Percentiles rank a stretch among this genome's conserved stretches.
Conservation (phyloP, 1,284 basidiomycete genomes). For the Somion occarium region DNA sequence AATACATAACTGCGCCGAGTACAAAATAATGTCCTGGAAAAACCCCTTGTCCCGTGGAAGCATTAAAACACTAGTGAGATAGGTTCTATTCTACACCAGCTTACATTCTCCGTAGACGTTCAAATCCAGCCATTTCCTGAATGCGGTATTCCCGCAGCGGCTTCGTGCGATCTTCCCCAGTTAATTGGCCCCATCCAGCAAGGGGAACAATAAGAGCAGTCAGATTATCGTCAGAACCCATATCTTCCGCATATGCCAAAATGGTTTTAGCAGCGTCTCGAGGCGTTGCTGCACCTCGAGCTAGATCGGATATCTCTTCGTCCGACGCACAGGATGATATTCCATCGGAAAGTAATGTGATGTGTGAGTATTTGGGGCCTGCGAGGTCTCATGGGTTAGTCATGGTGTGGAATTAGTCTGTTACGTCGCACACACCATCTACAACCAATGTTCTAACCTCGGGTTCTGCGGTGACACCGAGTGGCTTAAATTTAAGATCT, state of each 20-base stretch:
- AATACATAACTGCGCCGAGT: not conserved
- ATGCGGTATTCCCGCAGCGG: constrained; percentile 78
- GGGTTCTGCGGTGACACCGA: constrained; percentile 93
- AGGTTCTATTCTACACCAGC: no score
- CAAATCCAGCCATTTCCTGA: constrained; percentile 67
- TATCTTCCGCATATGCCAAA: constrained; percentile 84
- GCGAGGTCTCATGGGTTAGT: not conserved
- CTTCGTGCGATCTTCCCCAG: constrained; percentile 77
- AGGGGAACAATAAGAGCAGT: constrained; percentile 93
- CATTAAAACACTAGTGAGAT: no score
- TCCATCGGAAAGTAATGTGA: constrained; percentile 86
- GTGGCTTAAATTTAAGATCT: constrained; percentile 85
- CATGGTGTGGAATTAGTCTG: not conserved
- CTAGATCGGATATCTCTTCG: constrained; percentile 92
- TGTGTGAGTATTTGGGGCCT: constrained; percentile 77
- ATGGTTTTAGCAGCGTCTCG: constrained; percentile 80
- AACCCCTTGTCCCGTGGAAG: no score
- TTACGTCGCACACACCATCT: constrained; percentile 54
- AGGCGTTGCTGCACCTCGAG: constrained; percentile 68
- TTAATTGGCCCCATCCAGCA: constrained; percentile 84
- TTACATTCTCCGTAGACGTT: constrained; percentile 71
- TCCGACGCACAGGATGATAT: constrained; percentile 89
- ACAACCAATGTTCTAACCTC: constrained; percentile 83
- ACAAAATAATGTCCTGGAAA: no score
- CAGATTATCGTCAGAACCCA: constrained; percentile 89